Conservation (phyloP, 2,329 filamentous ascomycete species). For the Pseudocercospora crystallina region DNA sequence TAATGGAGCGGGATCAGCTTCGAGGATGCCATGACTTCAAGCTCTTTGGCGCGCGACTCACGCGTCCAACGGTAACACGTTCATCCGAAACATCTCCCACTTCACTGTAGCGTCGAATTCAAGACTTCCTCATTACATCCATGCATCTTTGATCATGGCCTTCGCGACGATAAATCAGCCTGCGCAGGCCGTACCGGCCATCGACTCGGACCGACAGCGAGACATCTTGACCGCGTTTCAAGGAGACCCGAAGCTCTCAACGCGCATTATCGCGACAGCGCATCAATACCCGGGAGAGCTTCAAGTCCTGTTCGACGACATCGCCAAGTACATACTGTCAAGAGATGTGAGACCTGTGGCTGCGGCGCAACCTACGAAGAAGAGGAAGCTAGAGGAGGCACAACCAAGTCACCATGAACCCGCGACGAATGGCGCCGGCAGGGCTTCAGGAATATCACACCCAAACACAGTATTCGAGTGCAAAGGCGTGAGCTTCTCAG, state of each 20-base stretch:
- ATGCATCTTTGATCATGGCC: too few relatives aligned
- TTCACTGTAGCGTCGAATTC: too few relatives aligned
- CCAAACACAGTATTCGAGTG: slow-evolving; percentile 44
- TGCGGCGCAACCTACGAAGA: slow-evolving; percentile 39
- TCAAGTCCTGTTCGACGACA: slow-evolving; percentile 48
- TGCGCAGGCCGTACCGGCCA: not conserved
- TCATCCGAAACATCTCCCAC: too few relatives aligned
- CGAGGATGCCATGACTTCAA: too few relatives aligned
- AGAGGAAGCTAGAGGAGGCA: slow-evolving; percentile 51
- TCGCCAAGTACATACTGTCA: slow-evolving; percentile 41
- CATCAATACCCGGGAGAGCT: slow-evolving; percentile 22
- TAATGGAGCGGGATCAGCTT: too few relatives aligned
- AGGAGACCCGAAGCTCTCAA: slow-evolving; percentile 14
- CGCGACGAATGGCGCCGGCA: slow-evolving; percentile 9
- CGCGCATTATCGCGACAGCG: slow-evolving; percentile 20
- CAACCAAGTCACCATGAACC: slow-evolving; percentile 2
- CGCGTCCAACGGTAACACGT: too few relatives aligned
- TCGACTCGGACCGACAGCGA: slow-evolving; percentile 8
- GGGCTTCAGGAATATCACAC: slow-evolving; percentile 29
- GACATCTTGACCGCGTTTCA: slow-evolving; percentile 22
- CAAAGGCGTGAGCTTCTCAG: slow-evolving; percentile 60
- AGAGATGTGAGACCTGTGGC: slow-evolving; percentile 25
- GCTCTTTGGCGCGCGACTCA: too few relatives aligned
- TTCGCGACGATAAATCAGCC: too few relatives aligned
- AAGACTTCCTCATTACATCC: too few relatives aligned